Base-by-base conservation (phyloP, 352 stramenopile genomes). In the Phytophthora hybrid region DNA sequence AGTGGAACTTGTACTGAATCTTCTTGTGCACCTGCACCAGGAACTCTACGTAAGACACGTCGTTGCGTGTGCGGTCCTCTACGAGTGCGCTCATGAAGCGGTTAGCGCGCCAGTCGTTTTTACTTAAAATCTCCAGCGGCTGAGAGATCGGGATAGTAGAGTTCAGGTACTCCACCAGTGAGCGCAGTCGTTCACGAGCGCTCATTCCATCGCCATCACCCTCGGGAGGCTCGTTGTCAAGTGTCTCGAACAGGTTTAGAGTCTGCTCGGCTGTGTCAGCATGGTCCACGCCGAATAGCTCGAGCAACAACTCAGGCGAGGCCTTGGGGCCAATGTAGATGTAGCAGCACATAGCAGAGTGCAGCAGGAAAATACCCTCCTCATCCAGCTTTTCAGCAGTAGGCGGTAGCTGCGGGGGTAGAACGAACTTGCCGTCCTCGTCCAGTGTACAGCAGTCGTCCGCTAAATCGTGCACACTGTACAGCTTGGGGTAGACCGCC, bases 1-100 rank as follows among this genome's bases (percentile, higher is more conserved):
- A 93, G 73, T 93, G 89, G 77, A 97, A 94, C 79, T 95, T 95
- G 71, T 94, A 90, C 81, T 97, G 90, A 80, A 97, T 96, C 81
- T 97, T 93, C 77, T 95, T 96, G 82, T 97, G 92, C 60, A 96
- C 85, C 65, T 95, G 85, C 51, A 94, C 91, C 44, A 97, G 75
- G 76, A 97, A 97, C 78, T 97, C 92, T 29, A 97, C 90, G 69
- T 97, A 97, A 59, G 89, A 96, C 39, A 94, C 84, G 67, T 95
- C 89, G 73, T 95, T 94, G 34, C 83, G 84, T 54, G 89, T 94
- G 56, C 88, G 87, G 69, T 97, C 90, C 72, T 97, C 91, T 67
- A 97, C 89, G 37, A 97, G 80, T 47, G 87, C 82, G 69, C 84
- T 94, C 83, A 95, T 94, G 73, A 97, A 95, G 41, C 86, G 85